phyloP scores from a whole-genome alignment of 176 grass and related monocot genomes.

The Hyparrhenia diplandra region DNA sequence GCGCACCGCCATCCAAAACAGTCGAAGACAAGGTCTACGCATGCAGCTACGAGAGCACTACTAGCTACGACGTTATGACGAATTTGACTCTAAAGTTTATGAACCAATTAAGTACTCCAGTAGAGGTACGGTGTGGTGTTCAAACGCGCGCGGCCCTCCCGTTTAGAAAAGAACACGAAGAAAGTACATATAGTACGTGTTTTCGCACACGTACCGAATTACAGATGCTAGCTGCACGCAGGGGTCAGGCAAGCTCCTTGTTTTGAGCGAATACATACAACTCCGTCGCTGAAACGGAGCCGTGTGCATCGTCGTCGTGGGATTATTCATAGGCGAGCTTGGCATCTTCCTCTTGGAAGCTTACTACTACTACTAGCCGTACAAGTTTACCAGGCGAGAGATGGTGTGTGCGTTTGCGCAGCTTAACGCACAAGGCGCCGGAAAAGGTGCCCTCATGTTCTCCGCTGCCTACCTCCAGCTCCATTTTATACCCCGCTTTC shows the following conservation, averaged over 20 bases:
- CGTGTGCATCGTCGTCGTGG: constrained; percentile 22
- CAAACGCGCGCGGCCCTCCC: constrained; percentile 1
- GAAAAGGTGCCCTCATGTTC: constrained; percentile 45
- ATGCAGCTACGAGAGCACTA: background rate
- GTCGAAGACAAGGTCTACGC: background rate
- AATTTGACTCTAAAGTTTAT: constrained; percentile 28
- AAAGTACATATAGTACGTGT: background rate
- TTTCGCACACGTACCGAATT: background rate
- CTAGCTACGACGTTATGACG: background rate
- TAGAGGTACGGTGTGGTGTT: too few relatives aligned
- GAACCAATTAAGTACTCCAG: too few relatives aligned
- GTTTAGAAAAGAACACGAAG: background rate
- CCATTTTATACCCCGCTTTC: background rate
- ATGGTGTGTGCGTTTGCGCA: background rate
- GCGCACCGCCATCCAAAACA: background rate
- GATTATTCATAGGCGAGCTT: constrained; percentile 23
- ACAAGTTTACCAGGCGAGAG: background rate
- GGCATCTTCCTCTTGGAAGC: constrained; percentile 42
- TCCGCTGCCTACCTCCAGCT: background rate
- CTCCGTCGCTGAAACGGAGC: constrained; percentile 37
- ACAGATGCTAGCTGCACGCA: too few relatives aligned
- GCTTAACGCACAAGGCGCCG: constrained; percentile 49
- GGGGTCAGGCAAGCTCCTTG: background rate
- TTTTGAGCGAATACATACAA: constrained; percentile 23
- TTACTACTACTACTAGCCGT: background rate